These are phyloP conservation scores for Durusdinium trenchii DNA, from an alignment of 73 alveolate species.

Conservation along the genomic window DNA sequence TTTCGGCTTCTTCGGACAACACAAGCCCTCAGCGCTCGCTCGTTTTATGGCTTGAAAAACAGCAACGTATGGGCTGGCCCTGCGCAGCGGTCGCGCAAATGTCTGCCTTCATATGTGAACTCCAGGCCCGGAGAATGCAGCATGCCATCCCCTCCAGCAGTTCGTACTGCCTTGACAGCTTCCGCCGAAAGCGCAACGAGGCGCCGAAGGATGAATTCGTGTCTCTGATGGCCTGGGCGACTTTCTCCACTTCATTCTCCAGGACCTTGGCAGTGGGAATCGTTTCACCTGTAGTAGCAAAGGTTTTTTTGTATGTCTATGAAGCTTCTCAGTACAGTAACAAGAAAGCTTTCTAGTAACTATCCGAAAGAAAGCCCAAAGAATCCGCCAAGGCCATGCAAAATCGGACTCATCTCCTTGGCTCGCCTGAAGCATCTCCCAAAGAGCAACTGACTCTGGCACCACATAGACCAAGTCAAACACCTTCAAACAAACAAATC, in stretches of 20 bases:
- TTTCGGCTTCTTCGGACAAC: no score
- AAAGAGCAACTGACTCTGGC: constrained; percentile 51
- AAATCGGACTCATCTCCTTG: no score
- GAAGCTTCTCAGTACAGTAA: background rate
- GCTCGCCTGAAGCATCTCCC: constrained; percentile 68
- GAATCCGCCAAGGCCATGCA: background rate
- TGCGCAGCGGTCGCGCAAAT: background rate
- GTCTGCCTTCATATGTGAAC: background rate
- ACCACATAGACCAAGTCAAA: constrained; percentile 47
- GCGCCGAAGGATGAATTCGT: background rate
- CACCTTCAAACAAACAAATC: background rate
- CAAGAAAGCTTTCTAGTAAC: background rate
- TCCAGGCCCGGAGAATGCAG: constrained; percentile 54
- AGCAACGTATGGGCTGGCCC: background rate
- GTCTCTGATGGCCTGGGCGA: constrained; percentile 10
- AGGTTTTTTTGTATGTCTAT: no score
- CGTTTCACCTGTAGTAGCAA: background rate
- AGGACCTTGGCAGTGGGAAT: background rate
- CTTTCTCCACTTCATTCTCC: constrained; percentile 33
- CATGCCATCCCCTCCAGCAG: constrained; percentile 57
- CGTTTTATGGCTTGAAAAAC: no score
- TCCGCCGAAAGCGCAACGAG: background rate
- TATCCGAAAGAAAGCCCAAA: background rate
- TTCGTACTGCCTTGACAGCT: background rate
- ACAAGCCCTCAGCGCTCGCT: no score